Conservation (phyloP, 2,329 filamentous ascomycete species). For the Xylaria sp. region DNA sequence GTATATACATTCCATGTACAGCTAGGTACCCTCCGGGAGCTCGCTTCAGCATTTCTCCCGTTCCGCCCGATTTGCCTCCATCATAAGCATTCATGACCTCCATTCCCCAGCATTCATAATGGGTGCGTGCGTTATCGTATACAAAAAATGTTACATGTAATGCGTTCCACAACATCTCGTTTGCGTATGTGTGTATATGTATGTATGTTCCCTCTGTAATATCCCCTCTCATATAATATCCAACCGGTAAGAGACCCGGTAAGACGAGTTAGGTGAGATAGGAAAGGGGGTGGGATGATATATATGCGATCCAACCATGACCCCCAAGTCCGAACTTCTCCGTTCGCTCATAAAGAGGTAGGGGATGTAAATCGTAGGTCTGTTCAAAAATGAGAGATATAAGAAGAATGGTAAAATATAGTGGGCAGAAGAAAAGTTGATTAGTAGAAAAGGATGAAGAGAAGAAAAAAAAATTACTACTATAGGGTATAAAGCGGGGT, state of each 20-base stretch:
- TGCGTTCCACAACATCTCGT: conserved; percentile 4
- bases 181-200: not conserved
- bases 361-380: no score
- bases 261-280: no score
- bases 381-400: no score
- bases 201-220: no score
- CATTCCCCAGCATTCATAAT: not conserved
- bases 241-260: not conserved
- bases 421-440: not conserved
- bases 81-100: not conserved
- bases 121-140: not conserved
- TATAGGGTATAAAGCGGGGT: conserved; percentile 22
- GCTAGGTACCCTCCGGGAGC: no score
- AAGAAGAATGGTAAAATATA: no score
- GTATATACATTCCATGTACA: no score
- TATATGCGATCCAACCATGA: conserved; percentile 1
- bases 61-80: not conserved
- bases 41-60: no score
- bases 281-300: no score
- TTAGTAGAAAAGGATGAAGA: not conserved
- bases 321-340: conserved; percentile 8
- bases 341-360: not conserved
- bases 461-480: conserved; percentile 9
- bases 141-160: conserved; percentile 7
- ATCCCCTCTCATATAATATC: not conserved